Conservation (phyloP, 257 asterid species). For the Petunia axillaris region DNA sequence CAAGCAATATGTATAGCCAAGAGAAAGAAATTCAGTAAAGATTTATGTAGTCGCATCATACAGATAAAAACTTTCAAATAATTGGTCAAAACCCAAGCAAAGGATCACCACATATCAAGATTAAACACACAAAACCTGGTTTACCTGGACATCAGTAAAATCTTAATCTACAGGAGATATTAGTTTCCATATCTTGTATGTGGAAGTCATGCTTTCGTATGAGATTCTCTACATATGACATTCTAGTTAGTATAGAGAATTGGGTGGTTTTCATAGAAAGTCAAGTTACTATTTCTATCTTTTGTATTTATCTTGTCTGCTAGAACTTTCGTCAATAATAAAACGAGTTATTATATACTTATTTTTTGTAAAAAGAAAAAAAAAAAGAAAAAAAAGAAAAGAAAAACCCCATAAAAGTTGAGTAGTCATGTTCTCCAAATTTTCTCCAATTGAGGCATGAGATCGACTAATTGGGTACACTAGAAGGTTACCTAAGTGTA, state of each 20-base stretch:
- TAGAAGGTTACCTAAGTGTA: neutral
- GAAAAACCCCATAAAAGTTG: neutral
- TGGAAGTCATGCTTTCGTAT: slow-evolving; percentile 13
- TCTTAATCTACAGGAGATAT: neutral
- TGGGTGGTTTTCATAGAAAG: neutral
- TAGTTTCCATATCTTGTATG: slow-evolving; percentile 1
- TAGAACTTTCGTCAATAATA: neutral
- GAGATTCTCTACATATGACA: slow-evolving; percentile 1
- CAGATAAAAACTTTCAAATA: slow-evolving; percentile 12
- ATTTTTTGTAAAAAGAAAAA: no score
- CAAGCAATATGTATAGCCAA: neutral
- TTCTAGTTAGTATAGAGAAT: neutral
- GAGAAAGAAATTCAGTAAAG: slow-evolving; percentile 6
- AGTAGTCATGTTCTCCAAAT: slow-evolving; percentile 17
- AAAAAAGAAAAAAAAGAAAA: no score
- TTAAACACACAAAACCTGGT: neutral
- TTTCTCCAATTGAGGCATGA: slow-evolving; percentile 12
- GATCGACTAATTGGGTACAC: slow-evolving; percentile 18
- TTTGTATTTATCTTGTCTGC: neutral
- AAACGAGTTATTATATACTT: neutral
- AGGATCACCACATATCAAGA: slow-evolving; percentile 12
- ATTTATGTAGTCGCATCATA: neutral
- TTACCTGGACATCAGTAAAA: slow-evolving; percentile 1
- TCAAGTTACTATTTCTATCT: neutral
- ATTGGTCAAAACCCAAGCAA: slow-evolving; percentile 22